Evolutionary conservation across 306 rosid genomes (phyloP).

Genomic region (Mucuna pruriens): DNA sequence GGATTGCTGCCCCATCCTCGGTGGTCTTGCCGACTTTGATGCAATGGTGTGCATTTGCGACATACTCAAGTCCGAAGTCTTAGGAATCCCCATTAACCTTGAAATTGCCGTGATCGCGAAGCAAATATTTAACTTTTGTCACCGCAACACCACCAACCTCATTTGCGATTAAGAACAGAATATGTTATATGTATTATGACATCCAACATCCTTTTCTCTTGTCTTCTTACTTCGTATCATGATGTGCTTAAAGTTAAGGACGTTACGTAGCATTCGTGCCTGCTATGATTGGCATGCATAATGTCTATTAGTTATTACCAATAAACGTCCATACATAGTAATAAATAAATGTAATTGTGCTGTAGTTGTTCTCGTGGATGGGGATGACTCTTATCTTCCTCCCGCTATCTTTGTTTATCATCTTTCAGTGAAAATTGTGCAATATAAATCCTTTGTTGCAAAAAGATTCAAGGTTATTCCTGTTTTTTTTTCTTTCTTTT

Average conservation of each 20-base stretch:
- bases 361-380: background rate
- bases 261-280: background rate
- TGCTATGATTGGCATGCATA: background rate
- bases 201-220: background rate
- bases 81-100: too few relatives aligned
- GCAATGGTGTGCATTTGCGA: too few relatives aligned
- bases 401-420: background rate
- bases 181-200: background rate
- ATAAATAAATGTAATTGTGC: background rate
- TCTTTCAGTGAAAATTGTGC: background rate
- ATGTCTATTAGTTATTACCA: background rate
- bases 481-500: too few relatives aligned
- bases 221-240: background rate
- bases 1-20: too few relatives aligned
- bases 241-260: background rate
- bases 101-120: too few relatives aligned
- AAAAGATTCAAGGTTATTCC: background rate
- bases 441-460: background rate
- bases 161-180: background rate
- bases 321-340: background rate
- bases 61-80: too few relatives aligned
- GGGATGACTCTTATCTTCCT: background rate
- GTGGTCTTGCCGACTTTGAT: too few relatives aligned
- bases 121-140: too few relatives aligned
- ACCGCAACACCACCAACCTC: too few relatives aligned